phyloP scores from a whole-genome alignment of 768 basidiomycete species.

The Tulasnella sp. region DNA sequence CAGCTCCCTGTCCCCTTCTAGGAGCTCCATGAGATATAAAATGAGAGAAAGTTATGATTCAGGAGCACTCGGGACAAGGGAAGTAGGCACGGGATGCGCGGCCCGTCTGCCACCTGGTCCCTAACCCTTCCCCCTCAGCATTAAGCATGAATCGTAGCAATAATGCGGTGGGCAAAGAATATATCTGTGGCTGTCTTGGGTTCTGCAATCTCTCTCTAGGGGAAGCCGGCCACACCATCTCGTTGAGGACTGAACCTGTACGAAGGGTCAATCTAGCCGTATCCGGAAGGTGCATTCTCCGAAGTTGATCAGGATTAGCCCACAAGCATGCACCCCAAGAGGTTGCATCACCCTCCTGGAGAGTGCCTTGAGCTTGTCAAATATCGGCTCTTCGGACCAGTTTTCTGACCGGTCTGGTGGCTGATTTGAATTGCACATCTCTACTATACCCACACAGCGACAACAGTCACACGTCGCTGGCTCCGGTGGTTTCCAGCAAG shows the following conservation, averaged over 20 bases:
- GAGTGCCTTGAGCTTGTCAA: slow-evolving; percentile 5
- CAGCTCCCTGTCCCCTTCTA: not conserved
- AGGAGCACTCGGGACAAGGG: not conserved
- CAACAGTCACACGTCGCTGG: not conserved
- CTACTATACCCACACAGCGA: not conserved
- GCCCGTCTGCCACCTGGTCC: not conserved
- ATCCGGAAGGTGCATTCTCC: not conserved
- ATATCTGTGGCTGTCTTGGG: not conserved
- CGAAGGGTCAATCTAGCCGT: not conserved
- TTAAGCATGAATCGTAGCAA: not conserved
- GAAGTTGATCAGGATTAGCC: not conserved
- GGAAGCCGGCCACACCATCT: not conserved
- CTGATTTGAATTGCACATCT: not conserved
- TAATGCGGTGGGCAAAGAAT: not conserved
- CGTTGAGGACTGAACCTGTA: not conserved
- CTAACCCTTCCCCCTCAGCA: not conserved
- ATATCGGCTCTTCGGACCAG: not conserved
- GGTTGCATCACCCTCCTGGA: not conserved
- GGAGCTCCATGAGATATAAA: not conserved
- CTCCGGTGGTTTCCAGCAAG: not conserved
- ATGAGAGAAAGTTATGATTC: not conserved
- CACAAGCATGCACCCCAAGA: not conserved
- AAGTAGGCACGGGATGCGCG: not conserved
- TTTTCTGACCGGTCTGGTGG: not conserved
- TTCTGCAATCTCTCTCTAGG: not conserved